Conservation (phyloP, 225 moss, liverwort and hornwort genomes). For the Pseudoscleropodium purum region DNA sequence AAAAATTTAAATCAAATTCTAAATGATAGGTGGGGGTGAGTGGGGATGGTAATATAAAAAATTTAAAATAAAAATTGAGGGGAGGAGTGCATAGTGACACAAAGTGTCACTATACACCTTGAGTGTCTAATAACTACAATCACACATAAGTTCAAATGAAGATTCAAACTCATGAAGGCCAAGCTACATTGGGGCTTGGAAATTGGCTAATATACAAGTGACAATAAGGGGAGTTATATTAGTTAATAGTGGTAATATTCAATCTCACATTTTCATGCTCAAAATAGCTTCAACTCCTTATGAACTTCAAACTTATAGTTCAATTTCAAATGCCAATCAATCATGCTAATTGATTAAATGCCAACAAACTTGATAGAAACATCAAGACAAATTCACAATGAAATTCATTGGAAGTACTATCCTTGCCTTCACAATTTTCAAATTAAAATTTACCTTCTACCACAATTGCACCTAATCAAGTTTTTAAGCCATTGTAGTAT, state of each 20-base stretch:
- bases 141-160: too few relatives aligned
- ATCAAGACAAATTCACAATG: background rate
- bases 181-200: accelerated
- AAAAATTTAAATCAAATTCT: too few relatives aligned
- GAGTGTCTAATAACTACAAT: too few relatives aligned
- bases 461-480: accelerated
- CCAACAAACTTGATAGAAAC: background rate
- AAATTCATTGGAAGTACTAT: background rate
- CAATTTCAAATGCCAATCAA: background rate
- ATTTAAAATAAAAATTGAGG: too few relatives aligned
- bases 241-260: background rate
- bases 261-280: background rate
- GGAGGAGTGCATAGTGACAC: too few relatives aligned
- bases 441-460: background rate
- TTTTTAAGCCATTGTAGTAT: background rate
- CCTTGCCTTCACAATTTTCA: background rate
- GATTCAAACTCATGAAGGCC: background rate
- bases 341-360: background rate
- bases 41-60: too few relatives aligned
- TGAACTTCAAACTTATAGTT: background rate
- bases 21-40: too few relatives aligned
- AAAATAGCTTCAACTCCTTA: background rate
- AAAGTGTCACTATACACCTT: too few relatives aligned
- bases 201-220: background rate
- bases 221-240: background rate